Conservation (phyloP, 2,329 filamentous ascomycete genomes). For the Fusarium longipes region DNA sequence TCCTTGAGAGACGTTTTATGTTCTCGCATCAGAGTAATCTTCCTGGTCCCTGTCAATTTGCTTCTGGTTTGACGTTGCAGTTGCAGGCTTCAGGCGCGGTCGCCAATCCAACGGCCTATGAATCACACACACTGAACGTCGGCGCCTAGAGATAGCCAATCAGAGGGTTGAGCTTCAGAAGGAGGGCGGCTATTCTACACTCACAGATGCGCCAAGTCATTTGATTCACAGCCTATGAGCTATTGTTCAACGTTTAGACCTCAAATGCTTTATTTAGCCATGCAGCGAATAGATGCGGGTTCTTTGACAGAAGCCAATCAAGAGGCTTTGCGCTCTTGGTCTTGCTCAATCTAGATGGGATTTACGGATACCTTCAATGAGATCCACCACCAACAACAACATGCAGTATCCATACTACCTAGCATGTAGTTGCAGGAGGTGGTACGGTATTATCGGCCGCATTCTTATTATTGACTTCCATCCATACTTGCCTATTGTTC, state of each 20-base stretch:
- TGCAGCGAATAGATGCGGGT: constrained; percentile 33
- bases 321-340: constrained; percentile 30
- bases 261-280: constrained; percentile 47
- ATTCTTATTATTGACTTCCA: constrained; percentile 28
- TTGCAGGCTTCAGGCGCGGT: constrained; percentile 41
- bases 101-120: constrained; percentile 43
- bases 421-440: constrained; percentile 17
- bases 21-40: constrained; percentile 26
- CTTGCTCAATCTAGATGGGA: constrained; percentile 33
- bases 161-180: constrained; percentile 17
- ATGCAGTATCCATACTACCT: too few relatives aligned
- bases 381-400: constrained; percentile 28
- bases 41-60: constrained; percentile 27
- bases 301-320: constrained; percentile 42
- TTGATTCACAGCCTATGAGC: constrained; percentile 44
- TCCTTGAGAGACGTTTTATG: constrained; percentile 24
- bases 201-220: constrained; percentile 41
- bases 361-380: constrained; percentile 13
- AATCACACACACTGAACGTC: constrained; percentile 42
- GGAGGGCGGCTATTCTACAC: constrained; percentile 56
- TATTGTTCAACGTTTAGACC: constrained; percentile 29
- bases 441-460: constrained; percentile 34
- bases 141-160: constrained; percentile 51
- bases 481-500: constrained; percentile 16
- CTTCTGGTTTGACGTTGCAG: constrained; percentile 19